These are phyloP conservation scores for Fusarium chlamydosporum DNA, from an alignment of 2,329 filamentous ascomycete genomes.

Conservation along the genomic window DNA sequence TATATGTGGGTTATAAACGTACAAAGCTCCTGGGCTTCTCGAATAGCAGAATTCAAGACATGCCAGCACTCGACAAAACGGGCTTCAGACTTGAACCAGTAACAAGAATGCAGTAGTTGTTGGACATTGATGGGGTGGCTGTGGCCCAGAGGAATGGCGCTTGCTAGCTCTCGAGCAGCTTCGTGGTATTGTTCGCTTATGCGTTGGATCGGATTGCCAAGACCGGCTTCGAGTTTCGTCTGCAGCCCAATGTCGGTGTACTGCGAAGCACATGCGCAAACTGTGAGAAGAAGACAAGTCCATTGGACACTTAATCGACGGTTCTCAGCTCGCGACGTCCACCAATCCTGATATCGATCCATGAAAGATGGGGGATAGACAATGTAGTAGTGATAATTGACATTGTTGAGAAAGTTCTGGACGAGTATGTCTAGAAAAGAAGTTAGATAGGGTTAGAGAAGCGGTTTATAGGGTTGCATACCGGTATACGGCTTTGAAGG, in stretches of 20 bases:
- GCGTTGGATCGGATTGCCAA: constrained; percentile 49
- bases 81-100: constrained; percentile 57
- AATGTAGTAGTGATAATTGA: constrained; percentile 59
- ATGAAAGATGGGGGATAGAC: constrained; percentile 56
- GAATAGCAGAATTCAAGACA: constrained; percentile 54
- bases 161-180: constrained; percentile 53
- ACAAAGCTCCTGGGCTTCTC: constrained; percentile 57
- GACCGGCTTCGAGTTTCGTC: constrained; percentile 52
- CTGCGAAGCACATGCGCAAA: constrained; percentile 57
- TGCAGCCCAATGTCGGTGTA: constrained; percentile 53
- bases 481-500: constrained; percentile 56
- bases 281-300: constrained; percentile 57
- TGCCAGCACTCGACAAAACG: constrained; percentile 58
- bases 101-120: constrained; percentile 56
- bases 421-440: constrained; percentile 54
- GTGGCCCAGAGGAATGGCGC: constrained; percentile 53
- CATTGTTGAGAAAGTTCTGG: constrained; percentile 57
- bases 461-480: constrained; percentile 38
- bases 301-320: constrained; percentile 55
- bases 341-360: constrained; percentile 57
- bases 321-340: constrained; percentile 50
- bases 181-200: constrained; percentile 55
- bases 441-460: constrained; percentile 15
- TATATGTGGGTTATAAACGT: neutral
- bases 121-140: constrained; percentile 56